Base-by-base conservation (phyloP, 345 rosid species). In the Bretschneidera sinensis region DNA sequence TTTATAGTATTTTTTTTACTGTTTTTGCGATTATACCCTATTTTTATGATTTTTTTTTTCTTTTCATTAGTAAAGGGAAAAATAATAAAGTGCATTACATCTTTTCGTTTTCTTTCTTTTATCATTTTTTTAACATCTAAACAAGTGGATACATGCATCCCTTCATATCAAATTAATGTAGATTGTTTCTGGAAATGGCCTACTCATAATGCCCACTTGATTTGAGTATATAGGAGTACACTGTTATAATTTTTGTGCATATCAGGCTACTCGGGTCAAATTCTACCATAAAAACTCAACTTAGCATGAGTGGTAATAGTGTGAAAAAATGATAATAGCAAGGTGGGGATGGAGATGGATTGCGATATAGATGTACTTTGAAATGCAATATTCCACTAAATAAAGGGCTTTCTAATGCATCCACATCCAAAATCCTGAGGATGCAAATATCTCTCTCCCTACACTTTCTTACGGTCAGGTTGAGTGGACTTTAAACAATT, bases 401-500 rank as follows among this genome's bases (percentile, higher is more conserved):
- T 39, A 24, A 35, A 21, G n/a, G 35, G 35, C 33, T 55, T 61
- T 0, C 51, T 28, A 55, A 59, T 56, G 57, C 50, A 39, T 39
- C 45, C 45, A 39, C 45, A 39, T 4, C 45, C 6, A 39, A 39
- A 39, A 39, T 39, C 59, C 20, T 65, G 25, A 31, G 49, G 73
- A 25, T 35, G 54, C 63, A 79, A 75, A 43, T 60, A 56, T 55
- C n/a, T 39, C 45, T 57, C 65, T 48, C 55, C 52, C 50, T 54
- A 21, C 63, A 51, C 72, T 57, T 45, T 43, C 24, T 61, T 62
- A 47, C 49, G 61, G 66, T 56, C 71, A 48, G 73, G 54, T 54
- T 66, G 71, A 72, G 77, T 75, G 74, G 75, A 69, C 54, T 43
- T 59, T n/a, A n/a, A n/a, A n/a, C n/a, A n/a, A n/a, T n/a, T n/a